Conservation (phyloP, 345 rosid species). For the Eucalyptus cloeziana region DNA sequence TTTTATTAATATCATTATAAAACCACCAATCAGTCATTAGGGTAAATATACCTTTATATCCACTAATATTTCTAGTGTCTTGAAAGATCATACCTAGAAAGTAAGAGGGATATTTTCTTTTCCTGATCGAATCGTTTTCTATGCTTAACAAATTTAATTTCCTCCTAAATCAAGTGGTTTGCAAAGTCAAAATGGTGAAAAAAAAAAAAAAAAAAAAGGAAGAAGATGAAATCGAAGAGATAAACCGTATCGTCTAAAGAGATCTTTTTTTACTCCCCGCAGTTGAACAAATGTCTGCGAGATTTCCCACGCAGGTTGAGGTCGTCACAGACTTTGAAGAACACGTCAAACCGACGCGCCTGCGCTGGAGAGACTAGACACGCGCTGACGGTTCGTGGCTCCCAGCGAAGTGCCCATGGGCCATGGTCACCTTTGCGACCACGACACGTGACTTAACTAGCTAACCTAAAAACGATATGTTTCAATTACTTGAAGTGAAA, state of each 20-base stretch:
- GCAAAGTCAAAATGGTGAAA: background rate
- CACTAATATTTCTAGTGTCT: background rate
- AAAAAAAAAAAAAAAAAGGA: background rate
- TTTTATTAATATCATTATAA: background rate
- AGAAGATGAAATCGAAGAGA: background rate
- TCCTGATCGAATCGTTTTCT: background rate
- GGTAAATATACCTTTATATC: background rate
- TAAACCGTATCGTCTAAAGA: background rate
- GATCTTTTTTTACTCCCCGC: background rate
- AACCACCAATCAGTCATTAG: rapidly evolving
- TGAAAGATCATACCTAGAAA: background rate
- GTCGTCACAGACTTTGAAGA: background rate
- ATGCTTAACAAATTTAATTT: background rate
- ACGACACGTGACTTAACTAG: background rate
- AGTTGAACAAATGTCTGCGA: background rate
- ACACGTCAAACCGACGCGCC: background rate
- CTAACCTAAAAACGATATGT: background rate
- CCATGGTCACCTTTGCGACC: background rate
- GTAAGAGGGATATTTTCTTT: background rate
- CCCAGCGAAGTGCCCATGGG: background rate
- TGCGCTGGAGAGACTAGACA: background rate
- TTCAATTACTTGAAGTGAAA: background rate
- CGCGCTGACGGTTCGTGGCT: background rate
- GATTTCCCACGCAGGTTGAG: background rate
- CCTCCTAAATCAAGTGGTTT: background rate